Percentiles rank a stretch among this genome's conserved stretches.
Conservation (phyloP, 441 rosid genomes). For the Croton setiger region DNA sequence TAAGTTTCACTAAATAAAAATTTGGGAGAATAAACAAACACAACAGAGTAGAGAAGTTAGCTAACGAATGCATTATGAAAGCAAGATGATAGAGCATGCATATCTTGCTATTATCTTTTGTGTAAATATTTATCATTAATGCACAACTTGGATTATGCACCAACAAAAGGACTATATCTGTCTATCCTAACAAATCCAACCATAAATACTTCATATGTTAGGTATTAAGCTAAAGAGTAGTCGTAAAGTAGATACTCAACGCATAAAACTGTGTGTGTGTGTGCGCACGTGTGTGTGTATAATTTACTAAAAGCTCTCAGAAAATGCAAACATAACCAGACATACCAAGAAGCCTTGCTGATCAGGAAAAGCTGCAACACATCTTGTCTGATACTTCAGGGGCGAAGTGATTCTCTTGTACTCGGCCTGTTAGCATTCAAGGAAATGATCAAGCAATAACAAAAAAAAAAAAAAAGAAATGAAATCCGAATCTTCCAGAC, state of each 20-base stretch:
- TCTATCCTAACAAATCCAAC: conserved; percentile 7
- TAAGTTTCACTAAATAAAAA: background rate
- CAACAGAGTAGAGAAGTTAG: background rate
- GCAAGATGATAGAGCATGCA: background rate
- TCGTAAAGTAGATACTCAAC: background rate
- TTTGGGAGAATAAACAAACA: background rate
- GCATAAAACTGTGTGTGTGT: background rate
- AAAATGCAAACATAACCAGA: conserved; percentile 11
- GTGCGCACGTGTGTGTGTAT: background rate
- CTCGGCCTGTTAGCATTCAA: conserved; percentile 51
- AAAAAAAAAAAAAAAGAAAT: background rate
- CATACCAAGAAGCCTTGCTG: conserved; percentile 97
- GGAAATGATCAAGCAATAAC: background rate
- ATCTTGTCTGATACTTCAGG: conserved; percentile 93
- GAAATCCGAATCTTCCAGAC: background rate
- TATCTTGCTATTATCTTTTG: background rate
- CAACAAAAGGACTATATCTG: background rate
- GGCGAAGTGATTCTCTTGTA: conserved; percentile 88
- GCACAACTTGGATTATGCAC: background rate
- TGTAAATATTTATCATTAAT: background rate
- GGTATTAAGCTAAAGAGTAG: background rate
- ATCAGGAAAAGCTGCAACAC: conserved; percentile 97
- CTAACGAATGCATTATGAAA: background rate
- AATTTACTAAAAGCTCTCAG: background rate
- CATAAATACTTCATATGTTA: background rate